A percentile compares a stretch with the other conserved stretches of the same genome.
These are phyloP conservation scores for Coriolopsis trogii DNA, from an alignment of 1,284 basidiomycete species.

Conservation along the genomic window DNA sequence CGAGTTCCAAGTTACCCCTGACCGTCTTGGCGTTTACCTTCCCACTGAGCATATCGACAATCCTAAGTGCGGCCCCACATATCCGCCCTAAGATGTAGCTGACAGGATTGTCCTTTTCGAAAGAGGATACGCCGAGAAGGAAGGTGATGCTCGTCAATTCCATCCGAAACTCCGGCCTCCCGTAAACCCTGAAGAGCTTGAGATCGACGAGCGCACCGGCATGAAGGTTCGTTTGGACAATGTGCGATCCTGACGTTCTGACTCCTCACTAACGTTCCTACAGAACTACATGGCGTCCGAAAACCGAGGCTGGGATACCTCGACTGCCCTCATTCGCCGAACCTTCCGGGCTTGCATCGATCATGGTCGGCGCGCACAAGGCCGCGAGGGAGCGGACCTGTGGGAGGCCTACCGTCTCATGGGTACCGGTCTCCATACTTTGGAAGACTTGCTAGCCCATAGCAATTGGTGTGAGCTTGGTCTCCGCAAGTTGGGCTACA, in stretches of 20 bases:
- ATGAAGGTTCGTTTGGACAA: constrained; percentile 66
- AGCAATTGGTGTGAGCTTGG: constrained; percentile 81
- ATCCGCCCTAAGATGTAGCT: not conserved
- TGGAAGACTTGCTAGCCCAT: constrained; percentile 82
- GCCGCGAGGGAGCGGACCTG: constrained; percentile 57
- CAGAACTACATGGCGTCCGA: constrained; percentile 67
- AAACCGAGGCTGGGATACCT: constrained; percentile 76
- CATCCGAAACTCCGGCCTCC: constrained; percentile 78
- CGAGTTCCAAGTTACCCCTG: constrained; percentile 83
- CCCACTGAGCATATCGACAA: constrained; percentile 84
- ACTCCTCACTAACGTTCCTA: not conserved
- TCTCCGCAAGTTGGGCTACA: constrained; percentile 72
- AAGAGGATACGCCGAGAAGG: constrained; percentile 73
- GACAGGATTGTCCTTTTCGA: constrained; percentile 3
- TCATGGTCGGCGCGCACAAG: constrained; percentile 55
- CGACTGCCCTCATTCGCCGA: constrained; percentile 74
- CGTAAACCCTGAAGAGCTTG: constrained; percentile 71
- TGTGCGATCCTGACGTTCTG: not conserved
- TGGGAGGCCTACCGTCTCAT: constrained; percentile 78
- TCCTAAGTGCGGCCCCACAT: constrained; percentile 49
- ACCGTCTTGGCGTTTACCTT: constrained; percentile 83
- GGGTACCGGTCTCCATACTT: constrained; percentile 71
- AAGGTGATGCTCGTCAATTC: constrained; percentile 69
- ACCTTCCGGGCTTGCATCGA: constrained; percentile 68
- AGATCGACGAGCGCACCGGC: constrained; percentile 79